A percentile compares a stretch with the other conserved stretches of the same genome.
Conservation (phyloP, 768 basidiomycete genomes). For the Floccularia luteovirens region DNA sequence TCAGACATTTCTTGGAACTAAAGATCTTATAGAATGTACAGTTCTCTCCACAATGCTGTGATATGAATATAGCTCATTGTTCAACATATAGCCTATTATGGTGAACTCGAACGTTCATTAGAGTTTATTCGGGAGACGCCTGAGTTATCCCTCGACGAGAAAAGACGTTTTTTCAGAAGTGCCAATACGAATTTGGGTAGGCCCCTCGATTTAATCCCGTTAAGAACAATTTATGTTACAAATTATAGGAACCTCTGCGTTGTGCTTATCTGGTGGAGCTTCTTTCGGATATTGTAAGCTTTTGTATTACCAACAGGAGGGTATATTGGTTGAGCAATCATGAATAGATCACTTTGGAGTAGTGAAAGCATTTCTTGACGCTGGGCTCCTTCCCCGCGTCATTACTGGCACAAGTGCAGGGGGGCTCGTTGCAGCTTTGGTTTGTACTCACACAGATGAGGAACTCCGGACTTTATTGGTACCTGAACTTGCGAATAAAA, state of each 20-base stretch:
- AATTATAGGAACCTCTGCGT: conserved; percentile 56
- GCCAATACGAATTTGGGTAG: conserved; percentile 81
- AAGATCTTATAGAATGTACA: conserved; percentile 78
- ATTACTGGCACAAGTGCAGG: conserved; percentile 95
- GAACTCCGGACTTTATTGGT: conserved; percentile 74
- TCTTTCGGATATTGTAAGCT: conserved; percentile 88
- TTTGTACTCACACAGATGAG: conserved; percentile 83
- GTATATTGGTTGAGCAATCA: neutral
- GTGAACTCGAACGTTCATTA: conserved; percentile 71
- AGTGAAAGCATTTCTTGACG: conserved; percentile 86
- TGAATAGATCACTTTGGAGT: conserved; percentile 79
- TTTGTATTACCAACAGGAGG: neutral
- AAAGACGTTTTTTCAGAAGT: conserved; percentile 85
- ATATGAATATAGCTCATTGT: conserved; percentile 5
- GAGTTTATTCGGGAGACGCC: conserved; percentile 68
- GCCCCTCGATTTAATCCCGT: neutral
- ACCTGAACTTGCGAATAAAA: conserved; percentile 76
- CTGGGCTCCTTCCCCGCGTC: conserved; percentile 80
- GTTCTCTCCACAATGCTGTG: neutral
- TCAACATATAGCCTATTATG: conserved; percentile 56
- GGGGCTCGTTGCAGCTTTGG: conserved; percentile 67
- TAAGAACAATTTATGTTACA: neutral
- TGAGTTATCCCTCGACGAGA: conserved; percentile 78
- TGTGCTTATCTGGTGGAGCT: conserved; percentile 95
- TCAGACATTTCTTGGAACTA: conserved; percentile 89